Percentiles rank a stretch among this genome's conserved stretches.
These are phyloP conservation scores for Trichothecium roseum DNA, from an alignment of 2,329 filamentous ascomycete genomes.

Conservation along the genomic window DNA sequence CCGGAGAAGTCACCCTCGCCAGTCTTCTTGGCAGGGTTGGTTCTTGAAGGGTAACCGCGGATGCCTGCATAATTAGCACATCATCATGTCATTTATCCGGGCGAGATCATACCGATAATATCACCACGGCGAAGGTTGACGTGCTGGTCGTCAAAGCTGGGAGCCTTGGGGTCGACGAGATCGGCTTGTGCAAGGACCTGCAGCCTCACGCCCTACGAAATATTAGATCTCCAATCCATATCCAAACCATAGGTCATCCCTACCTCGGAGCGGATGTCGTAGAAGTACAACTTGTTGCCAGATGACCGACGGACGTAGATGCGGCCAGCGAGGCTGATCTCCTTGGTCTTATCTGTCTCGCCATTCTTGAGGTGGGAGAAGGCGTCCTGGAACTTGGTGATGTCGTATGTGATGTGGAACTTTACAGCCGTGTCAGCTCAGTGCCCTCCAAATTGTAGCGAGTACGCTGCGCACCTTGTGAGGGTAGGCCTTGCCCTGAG, in stretches of 20 bases:
- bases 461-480: slow-evolving; percentile 47
- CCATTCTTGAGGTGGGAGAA: slow-evolving; percentile 80
- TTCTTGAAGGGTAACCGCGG: slow-evolving; percentile 38
- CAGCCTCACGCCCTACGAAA: slow-evolving; percentile 48
- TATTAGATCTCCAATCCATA: background rate
- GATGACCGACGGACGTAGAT: slow-evolving; percentile 81
- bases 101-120: slow-evolving; percentile 70
- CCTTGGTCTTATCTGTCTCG: slow-evolving; percentile 65
- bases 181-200: slow-evolving; percentile 91
- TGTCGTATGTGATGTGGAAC: slow-evolving; percentile 77
- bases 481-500: slow-evolving; percentile 53
- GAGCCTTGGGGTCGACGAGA: slow-evolving; percentile 54
- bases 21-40: slow-evolving; percentile 80
- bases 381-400: slow-evolving; percentile 68
- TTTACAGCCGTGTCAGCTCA: slow-evolving; percentile 8
- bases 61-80: slow-evolving; percentile 18
- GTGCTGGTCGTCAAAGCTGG: slow-evolving; percentile 77
- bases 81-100: no score
- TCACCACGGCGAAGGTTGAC: slow-evolving; percentile 83
- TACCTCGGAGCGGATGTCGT: slow-evolving; percentile 47
- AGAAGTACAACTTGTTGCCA: slow-evolving; percentile 82
- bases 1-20: slow-evolving; percentile 57
- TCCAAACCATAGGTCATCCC: slow-evolving; percentile 1
- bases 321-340: slow-evolving; percentile 69
- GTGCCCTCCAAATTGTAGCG: background rate